phyloP scores from a whole-genome alignment of 2,329 filamentous ascomycete genomes.

The Penicillium brevicompactum region DNA sequence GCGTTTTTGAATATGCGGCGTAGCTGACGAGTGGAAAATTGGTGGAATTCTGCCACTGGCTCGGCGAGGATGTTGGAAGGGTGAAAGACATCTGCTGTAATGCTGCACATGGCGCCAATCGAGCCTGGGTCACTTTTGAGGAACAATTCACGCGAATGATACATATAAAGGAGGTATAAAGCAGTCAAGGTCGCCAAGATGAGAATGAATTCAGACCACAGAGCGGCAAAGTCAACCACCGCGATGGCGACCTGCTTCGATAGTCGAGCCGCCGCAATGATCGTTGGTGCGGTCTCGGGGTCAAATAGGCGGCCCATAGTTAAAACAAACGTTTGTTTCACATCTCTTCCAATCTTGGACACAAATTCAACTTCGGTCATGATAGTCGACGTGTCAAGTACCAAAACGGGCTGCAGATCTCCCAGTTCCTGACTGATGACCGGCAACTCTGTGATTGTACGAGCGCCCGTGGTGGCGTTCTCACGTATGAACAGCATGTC shows the following conservation, averaged over 20 bases:
- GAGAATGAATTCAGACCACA: conserved; percentile 35
- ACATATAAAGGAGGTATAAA: conserved; percentile 30
- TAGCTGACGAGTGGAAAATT: conserved; percentile 36
- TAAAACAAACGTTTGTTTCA: conserved; percentile 33
- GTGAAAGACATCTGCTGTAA: conserved; percentile 33
- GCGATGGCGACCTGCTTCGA: conserved; percentile 33
- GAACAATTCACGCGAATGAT: conserved; percentile 32
- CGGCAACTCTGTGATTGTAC: conserved; percentile 32
- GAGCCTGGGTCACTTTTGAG: conserved; percentile 36
- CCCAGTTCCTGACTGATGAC: conserved; percentile 35
- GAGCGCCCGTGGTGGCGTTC: conserved; percentile 30
- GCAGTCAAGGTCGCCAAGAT: conserved; percentile 24
- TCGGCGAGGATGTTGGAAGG: conserved; percentile 31
- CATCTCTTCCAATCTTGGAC: conserved; percentile 29
- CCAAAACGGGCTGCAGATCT: conserved; percentile 31
- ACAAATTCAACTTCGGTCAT: conserved; percentile 33
- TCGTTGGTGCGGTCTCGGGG: conserved; percentile 24
- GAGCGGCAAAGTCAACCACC: conserved; percentile 30
- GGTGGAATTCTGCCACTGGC: conserved; percentile 31
- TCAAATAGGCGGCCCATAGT: conserved; percentile 36
- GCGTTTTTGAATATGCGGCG: conserved; percentile 32
- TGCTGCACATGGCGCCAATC: conserved; percentile 39
- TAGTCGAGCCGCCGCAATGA: conserved; percentile 22
- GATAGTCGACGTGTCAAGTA: conserved; percentile 31
- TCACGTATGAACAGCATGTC: conserved; percentile 35